Conservation (phyloP, 805 yeast species). For the Barnettozyma salicaria region DNA sequence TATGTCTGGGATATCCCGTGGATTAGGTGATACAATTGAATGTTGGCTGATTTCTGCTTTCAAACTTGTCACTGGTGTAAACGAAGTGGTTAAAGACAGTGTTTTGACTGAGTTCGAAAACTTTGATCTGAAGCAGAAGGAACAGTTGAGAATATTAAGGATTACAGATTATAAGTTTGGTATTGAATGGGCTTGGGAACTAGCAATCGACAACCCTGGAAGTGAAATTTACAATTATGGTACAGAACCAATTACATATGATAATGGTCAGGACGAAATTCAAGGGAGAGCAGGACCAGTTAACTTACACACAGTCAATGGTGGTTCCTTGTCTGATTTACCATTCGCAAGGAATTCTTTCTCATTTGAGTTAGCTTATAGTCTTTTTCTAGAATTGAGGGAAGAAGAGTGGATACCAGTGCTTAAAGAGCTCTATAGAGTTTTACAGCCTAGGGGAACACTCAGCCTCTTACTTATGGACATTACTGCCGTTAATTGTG, state of each 20-base stretch:
- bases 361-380: constrained; percentile 17
- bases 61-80: constrained; percentile 19
- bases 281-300: constrained; percentile 17
- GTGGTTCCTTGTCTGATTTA: constrained; percentile 14
- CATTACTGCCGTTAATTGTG: constrained; percentile 18
- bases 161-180: constrained; percentile 14
- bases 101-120: constrained; percentile 21
- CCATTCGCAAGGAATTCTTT: constrained; percentile 21
- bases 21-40: constrained; percentile 11
- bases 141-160: constrained; percentile 15
- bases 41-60: constrained; percentile 23
- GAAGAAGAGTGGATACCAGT: constrained; percentile 22
- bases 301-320: constrained; percentile 20
- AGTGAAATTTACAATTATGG: constrained; percentile 19
- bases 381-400: constrained; percentile 17
- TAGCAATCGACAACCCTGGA: constrained; percentile 23
- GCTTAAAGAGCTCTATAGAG: constrained; percentile 17
- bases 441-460: constrained; percentile 18
- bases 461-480: constrained; percentile 20
- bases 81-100: constrained; percentile 7
- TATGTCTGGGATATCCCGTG: neutral
- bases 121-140: constrained; percentile 13
- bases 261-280: constrained; percentile 6
- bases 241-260: constrained; percentile 12
- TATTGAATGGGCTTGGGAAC: constrained; percentile 23